These are phyloP conservation scores for Fraxinus pennsylvanica DNA, from an alignment of 257 asterid genomes.

Conservation along the genomic window DNA sequence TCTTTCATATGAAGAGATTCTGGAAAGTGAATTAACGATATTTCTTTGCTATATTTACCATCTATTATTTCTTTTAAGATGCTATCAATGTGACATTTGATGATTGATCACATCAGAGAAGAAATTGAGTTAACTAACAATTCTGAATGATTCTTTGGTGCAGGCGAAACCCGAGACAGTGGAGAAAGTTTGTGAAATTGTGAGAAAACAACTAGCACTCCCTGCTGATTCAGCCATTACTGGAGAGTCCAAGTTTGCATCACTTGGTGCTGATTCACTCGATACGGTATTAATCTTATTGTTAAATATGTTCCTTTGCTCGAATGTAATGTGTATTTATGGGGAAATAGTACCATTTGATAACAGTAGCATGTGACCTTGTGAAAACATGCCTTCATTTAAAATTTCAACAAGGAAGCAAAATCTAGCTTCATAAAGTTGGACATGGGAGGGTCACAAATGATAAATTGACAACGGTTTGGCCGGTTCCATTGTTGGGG, in stretches of 20 bases:
- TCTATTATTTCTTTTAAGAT: neutral
- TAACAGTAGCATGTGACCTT: neutral
- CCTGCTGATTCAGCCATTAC: slow-evolving; percentile 48
- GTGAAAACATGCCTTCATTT: neutral
- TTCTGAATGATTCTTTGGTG: slow-evolving; percentile 20
- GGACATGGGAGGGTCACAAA: neutral
- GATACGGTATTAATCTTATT: slow-evolving; percentile 65
- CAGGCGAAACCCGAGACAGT: slow-evolving; percentile 95
- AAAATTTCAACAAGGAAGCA: neutral
- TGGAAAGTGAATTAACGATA: neutral
- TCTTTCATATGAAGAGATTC: neutral
- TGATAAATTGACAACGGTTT: neutral
- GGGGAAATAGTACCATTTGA: neutral
- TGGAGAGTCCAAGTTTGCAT: slow-evolving; percentile 73
- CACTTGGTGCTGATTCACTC: slow-evolving; percentile 95
- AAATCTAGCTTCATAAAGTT: too few relatives aligned
- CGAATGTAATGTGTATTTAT: neutral
- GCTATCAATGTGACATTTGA: neutral
- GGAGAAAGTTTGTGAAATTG: slow-evolving; percentile 72
- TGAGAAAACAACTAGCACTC: slow-evolving; percentile 89
- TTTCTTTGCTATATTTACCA: neutral
- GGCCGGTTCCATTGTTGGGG: neutral
- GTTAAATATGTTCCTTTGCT: neutral
- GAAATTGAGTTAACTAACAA: neutral
- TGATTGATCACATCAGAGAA: too few relatives aligned